Percentiles rank a stretch among this genome's conserved stretches.
These are phyloP conservation scores for Talaromyces verruculosus DNA, from an alignment of 2,329 filamentous ascomycete genomes.

Conservation along the genomic window DNA sequence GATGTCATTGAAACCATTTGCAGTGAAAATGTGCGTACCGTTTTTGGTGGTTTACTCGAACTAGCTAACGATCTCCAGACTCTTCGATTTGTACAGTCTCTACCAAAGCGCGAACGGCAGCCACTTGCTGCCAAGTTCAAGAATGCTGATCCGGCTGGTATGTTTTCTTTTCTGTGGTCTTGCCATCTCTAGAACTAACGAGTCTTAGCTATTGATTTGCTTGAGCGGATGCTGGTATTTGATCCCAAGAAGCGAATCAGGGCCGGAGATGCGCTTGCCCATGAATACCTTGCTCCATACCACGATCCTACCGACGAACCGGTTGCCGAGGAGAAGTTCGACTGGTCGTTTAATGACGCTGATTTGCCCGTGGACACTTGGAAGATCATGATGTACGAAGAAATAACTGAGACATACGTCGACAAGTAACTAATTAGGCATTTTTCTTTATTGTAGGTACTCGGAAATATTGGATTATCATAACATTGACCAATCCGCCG, in stretches of 20 bases:
- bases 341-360: slow-evolving; percentile 99
- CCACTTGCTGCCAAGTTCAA: slow-evolving; percentile 87
- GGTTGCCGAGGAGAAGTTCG: slow-evolving; percentile 93
- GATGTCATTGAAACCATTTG: slow-evolving; percentile 99
- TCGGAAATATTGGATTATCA: slow-evolving; percentile 98
- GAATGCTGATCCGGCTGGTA: slow-evolving; percentile 85
- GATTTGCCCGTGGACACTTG: slow-evolving; percentile 98
- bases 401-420: background rate
- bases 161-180: slow-evolving; percentile 28
- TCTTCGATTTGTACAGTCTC: slow-evolving; percentile 91
- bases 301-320: slow-evolving; percentile 97
- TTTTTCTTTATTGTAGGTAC: slow-evolving; percentile 63
- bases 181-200: slow-evolving; percentile 18
- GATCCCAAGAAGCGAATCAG: slow-evolving; percentile 95
- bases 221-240: slow-evolving; percentile 97
- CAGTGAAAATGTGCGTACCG: slow-evolving; percentile 79
- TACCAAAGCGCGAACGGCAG: slow-evolving; percentile 90
- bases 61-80: slow-evolving; percentile 58
- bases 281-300: slow-evolving; percentile 94
- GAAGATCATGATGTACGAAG: slow-evolving; percentile 98
- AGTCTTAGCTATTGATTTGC: slow-evolving; percentile 75
- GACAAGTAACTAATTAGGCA: slow-evolving; percentile 18
- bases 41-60: background rate
- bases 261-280: slow-evolving; percentile 78
- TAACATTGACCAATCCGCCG: slow-evolving; percentile 67